phyloP scores from a whole-genome alignment of 805 yeast species.

The Wickerhamiella azymoides region DNA sequence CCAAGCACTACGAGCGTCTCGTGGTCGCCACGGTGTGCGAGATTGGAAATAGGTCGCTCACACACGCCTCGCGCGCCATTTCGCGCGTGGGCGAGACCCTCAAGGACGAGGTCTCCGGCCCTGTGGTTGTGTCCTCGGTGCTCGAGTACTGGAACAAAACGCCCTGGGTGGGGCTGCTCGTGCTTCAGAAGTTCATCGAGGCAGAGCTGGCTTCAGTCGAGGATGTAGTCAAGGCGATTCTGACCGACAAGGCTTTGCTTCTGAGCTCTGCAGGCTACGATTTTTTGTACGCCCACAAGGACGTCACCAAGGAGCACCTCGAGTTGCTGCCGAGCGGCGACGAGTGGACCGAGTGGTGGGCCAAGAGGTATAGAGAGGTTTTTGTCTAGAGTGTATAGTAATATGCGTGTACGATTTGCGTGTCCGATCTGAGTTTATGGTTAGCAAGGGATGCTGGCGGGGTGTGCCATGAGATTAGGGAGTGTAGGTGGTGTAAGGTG shows the following conservation, averaged over 20 bases:
- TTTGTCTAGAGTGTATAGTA: background rate
- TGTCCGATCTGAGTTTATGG: too few relatives aligned
- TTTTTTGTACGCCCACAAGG: conserved; percentile 9
- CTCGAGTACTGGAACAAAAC: conserved; percentile 51
- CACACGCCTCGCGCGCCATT: conserved; percentile 52
- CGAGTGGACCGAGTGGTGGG: conserved; percentile 19
- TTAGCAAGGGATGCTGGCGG: background rate
- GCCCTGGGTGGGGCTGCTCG: conserved; percentile 49
- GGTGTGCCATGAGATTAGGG: background rate
- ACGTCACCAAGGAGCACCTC: conserved; percentile 8
- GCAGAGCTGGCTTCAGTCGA: conserved; percentile 31
- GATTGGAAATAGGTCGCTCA: conserved; percentile 78
- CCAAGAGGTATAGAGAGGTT: background rate
- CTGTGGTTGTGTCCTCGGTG: conserved; percentile 39
- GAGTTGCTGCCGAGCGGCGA: conserved; percentile 3
- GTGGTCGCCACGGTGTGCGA: conserved; percentile 60
- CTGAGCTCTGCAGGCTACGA: conserved; percentile 22
- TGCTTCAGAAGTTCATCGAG: conserved; percentile 38
- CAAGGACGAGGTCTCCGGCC: conserved; percentile 16
- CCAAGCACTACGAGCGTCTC: conserved; percentile 41
- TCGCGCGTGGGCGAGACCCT: conserved; percentile 29
- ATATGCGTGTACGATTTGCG: too few relatives aligned
- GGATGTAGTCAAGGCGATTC: conserved; percentile 33
- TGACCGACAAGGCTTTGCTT: conserved; percentile 22
- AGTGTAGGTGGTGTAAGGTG: background rate